These are phyloP conservation scores for Cyberlindnera veronae DNA, from an alignment of 805 yeast species.

Conservation along the genomic window DNA sequence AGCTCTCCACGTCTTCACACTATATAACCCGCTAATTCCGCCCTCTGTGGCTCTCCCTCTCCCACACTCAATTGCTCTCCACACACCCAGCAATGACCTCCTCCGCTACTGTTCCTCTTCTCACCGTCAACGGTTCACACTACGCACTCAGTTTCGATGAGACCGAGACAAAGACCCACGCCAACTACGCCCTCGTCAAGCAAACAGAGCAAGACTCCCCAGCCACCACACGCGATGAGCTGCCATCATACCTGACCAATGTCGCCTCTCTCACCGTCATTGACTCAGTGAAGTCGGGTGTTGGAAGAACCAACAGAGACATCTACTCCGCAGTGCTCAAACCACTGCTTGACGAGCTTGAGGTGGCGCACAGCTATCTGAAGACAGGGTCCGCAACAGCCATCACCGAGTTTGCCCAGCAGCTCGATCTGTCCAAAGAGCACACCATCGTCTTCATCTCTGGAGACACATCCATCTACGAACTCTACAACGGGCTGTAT, in stretches of 20 bases:
- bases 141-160: slow-evolving; percentile 3
- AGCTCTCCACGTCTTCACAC: too few relatives aligned
- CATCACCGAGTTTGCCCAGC: slow-evolving; percentile 38
- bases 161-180: slow-evolving; percentile 3
- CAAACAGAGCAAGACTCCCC: background rate
- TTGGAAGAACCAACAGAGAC: slow-evolving; percentile 33
- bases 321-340: slow-evolving; percentile 40
- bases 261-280: slow-evolving; percentile 25
- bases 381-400: slow-evolving; percentile 39
- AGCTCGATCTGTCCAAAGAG: slow-evolving; percentile 21
- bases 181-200: slow-evolving; percentile 1
- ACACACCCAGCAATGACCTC: background rate
- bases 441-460: slow-evolving; percentile 60
- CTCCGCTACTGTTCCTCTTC: background rate
- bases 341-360: slow-evolving; percentile 44
- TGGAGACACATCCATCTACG: slow-evolving; percentile 85
- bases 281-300: slow-evolving; percentile 37
- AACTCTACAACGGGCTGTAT: slow-evolving; percentile 55
- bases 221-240: background rate
- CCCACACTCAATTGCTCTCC: background rate
- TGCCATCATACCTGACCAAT: slow-evolving; percentile 11
- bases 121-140: background rate
- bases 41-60: background rate
- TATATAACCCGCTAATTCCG: background rate
- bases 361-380: slow-evolving; percentile 37